Evolutionary conservation across 805 yeast genomes (phyloP), one percentile per base, ranked within the genome.

Genomic region (Crinitomyces ghanaensis): DNA sequence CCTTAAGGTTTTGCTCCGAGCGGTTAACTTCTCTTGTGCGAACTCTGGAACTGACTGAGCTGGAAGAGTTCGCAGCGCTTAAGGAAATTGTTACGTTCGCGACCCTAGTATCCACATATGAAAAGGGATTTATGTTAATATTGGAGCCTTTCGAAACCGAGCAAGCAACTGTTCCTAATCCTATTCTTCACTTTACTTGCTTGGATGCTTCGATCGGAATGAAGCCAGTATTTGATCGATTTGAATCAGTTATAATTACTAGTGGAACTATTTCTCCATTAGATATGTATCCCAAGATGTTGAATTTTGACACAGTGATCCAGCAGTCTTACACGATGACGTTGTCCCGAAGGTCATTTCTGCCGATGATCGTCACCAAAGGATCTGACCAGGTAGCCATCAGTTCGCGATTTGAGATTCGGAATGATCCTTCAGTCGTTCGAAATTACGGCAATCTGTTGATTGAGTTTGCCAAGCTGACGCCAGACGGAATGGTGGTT

Each of bases 321-420:
- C 95, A 86, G 56, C 91, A 85, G 52, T 86, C 96, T 1, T 91
- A 91, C 52, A 74, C 96, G 1, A 91, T 91, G 96, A 83, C 98
- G 0, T 68, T 91, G 44, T 85, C 94, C 2, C 72, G 94, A 47
- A 65, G 94, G 42, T 81, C 97, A 0, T 91, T 91, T 55, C 65
- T 91, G 48, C 99, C 99, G 7, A 72, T 91, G 77, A 77, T 91
- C 44, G 93, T 91, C 7, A 88, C 99, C 0, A 88, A 93, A 53
- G 98, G 98, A 1, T 81, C 96, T 0, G 99, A 91, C 57, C 99
- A 91, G 57, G 97, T 91, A 12, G 88, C 96, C 0, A 88, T 91
- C 11, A 81, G 95, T 2, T 88, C 98, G 0, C 71, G 96, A 50
- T 91, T 91, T 56, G 96, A 91, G 59, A 91, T 91, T 40, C 68